Evolutionary conservation across 768 basidiomycete species (phyloP).

Genomic region (Lentinus tigrinus): DNA sequence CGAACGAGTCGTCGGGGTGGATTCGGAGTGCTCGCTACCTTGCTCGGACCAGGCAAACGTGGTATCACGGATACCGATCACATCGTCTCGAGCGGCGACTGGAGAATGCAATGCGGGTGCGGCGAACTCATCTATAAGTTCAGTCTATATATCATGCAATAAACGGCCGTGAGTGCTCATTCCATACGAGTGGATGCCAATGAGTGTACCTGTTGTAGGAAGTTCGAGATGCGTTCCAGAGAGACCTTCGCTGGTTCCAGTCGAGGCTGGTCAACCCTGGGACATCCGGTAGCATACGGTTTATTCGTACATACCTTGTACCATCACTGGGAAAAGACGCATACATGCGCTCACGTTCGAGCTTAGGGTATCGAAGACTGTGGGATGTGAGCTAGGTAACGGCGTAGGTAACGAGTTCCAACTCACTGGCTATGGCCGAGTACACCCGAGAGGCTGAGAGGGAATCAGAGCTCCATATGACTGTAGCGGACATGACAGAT

Average conservation of each 20-base stretch:
- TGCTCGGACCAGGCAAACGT: constrained; percentile 54
- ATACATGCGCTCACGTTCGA: no score
- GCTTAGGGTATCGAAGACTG: neutral
- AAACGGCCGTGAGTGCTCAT: neutral
- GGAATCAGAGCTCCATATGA: no score
- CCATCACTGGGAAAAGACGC: constrained; percentile 34
- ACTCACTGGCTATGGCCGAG: constrained; percentile 33
- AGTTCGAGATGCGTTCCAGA: constrained; percentile 52
- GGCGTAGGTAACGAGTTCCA: neutral
- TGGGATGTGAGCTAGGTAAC: neutral
- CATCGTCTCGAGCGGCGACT: constrained; percentile 18
- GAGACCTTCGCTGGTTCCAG: constrained; percentile 53
- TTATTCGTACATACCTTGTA: constrained; percentile 56
- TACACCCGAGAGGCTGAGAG: constrained; percentile 34
- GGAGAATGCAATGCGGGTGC: neutral
- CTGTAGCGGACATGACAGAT: neutral
- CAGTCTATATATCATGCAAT: constrained; percentile 43
- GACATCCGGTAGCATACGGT: constrained; percentile 34
- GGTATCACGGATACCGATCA: constrained; percentile 54
- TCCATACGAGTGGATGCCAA: neutral
- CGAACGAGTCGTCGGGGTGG: constrained; percentile 28
- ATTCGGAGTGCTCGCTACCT: constrained; percentile 25
- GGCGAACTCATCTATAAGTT: constrained; percentile 43
- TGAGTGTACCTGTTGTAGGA: constrained; percentile 36
- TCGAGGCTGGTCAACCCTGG: constrained; percentile 28